These are phyloP conservation scores for Hysterium pulicare DNA, from an alignment of 2,329 filamentous ascomycete species.

Conservation along the genomic window DNA sequence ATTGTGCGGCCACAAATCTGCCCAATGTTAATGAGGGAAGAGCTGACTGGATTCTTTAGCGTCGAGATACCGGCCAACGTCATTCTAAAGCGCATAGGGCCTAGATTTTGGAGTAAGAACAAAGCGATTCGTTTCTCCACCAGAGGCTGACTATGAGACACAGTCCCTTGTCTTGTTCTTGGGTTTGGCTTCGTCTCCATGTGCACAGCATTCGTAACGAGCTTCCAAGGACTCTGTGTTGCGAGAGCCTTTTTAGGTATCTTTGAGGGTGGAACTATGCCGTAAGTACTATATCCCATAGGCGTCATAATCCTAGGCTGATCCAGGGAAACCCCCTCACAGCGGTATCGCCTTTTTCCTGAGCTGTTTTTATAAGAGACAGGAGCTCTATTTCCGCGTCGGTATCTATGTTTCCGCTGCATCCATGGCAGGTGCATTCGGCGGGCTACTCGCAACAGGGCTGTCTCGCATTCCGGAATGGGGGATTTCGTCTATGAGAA, in stretches of 20 bases:
- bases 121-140: too few species aligned
- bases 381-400: constrained; percentile 55
- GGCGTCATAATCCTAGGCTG: too few species aligned
- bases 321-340: too few species aligned
- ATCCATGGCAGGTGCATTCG: constrained; percentile 57
- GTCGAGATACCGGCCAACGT: constrained; percentile 57
- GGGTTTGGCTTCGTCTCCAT: constrained; percentile 56
- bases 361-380: constrained; percentile 55
- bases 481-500: constrained; percentile 43
- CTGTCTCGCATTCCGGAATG: constrained; percentile 48
- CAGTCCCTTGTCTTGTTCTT: constrained; percentile 52
- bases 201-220: constrained; percentile 52
- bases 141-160: too few species aligned
- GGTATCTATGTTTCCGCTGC: constrained; percentile 56
- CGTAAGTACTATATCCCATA: constrained; percentile 25
- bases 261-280: constrained; percentile 58
- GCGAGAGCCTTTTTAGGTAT: constrained; percentile 51
- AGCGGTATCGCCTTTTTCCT: constrained; percentile 56
- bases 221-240: constrained; percentile 47
- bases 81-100: constrained; percentile 52
- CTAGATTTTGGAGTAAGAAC: constrained; percentile 43
- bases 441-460: constrained; percentile 54
- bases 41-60: too few species aligned
- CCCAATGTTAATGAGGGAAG: too few species aligned
- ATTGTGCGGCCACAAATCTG: constrained; percentile 26